Base-by-base conservation (phyloP, 257 asterid species). In the Schizonepeta tenuifolia region DNA sequence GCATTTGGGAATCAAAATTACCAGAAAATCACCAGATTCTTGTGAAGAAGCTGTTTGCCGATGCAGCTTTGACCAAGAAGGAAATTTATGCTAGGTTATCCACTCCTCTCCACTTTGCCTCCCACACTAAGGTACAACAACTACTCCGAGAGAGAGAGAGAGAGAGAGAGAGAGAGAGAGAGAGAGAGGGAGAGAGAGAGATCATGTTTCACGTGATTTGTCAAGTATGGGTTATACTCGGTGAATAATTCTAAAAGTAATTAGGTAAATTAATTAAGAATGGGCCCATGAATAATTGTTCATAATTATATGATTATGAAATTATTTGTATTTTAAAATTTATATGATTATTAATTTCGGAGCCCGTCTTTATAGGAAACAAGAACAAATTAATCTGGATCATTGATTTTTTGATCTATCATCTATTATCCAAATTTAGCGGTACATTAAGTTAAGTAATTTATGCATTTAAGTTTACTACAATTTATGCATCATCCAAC, bases 1-100 rank as follows among this genome's bases (percentile, higher is more conserved):
- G 46, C 21, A 75, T 82, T 0, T 85, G 93, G 93, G 90, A 76
- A 22, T n/a, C 76, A 1, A 87, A 83, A 60, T 74, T 87, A 80
- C 89, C 90, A 46, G 77, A 67, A 58, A 87, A 85, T 66, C 76
- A 83, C 62, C 64, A 67, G 17, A 50, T 74, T 84, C 86, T 87
- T 43, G 44, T 70, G 47, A 60, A 70, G 49, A 85, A 66, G 41
- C 67, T 81, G 21, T 41, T 63, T 11, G 10, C 8, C 7, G 64
- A n/a, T 3, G 65, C 59, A 0, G 6, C 5, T 9, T 26, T 69
- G 22, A 49, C 79, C 18, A 85, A 81, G 78, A 87, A 80, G 81
- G 69, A 85, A 22, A 76, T 82, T 35, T 87, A 70, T 58, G 74
- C 73, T 38, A 76, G 77, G 55, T 43, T 87, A 3, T 74, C 77